Conservation (phyloP, 1,284 basidiomycete species). For the Microbotryum intermedium region DNA sequence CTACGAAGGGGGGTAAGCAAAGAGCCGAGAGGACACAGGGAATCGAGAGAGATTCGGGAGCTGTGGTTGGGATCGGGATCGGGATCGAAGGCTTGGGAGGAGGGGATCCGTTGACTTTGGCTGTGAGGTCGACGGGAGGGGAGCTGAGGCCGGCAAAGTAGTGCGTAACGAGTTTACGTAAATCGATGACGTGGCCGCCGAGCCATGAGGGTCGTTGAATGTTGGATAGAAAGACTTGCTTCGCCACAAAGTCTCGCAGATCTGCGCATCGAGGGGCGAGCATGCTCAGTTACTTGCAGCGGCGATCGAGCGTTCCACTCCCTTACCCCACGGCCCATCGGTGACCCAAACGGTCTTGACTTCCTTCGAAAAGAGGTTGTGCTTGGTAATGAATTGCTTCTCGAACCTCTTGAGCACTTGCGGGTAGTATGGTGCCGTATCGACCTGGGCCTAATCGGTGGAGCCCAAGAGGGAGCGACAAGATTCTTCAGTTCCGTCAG, state of each 20-base stretch:
- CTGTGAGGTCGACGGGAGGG: conserved; percentile 1
- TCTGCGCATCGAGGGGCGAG: conserved; percentile 42
- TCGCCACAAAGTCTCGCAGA: conserved; percentile 60
- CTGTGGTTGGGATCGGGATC: background rate
- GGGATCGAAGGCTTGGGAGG: background rate
- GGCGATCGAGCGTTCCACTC: background rate
- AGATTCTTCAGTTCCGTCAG: conserved; percentile 1
- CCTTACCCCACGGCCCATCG: conserved; percentile 44
- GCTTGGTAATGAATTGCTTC: conserved; percentile 51
- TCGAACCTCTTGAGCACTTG: conserved; percentile 58
- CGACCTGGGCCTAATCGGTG: conserved; percentile 60
- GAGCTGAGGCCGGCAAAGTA: conserved; percentile 19
- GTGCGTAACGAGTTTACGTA: conserved; percentile 17
- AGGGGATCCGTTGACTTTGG: conserved; percentile 8
- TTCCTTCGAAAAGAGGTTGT: conserved; percentile 39
- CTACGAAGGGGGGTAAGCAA: conserved; percentile 53
- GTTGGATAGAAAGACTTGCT: conserved; percentile 76
- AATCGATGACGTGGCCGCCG: conserved; percentile 37
- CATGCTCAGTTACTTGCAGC: conserved; percentile 19
- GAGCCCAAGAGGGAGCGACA: background rate
- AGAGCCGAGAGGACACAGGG: conserved; percentile 39
- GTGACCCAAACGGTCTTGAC: conserved; percentile 45
- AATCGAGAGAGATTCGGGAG: conserved; percentile 36
- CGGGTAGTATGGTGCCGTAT: conserved; percentile 65
- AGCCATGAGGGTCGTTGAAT: conserved; percentile 44